These are phyloP conservation scores for Acmispon strigosus DNA, from an alignment of 306 rosid species.

Conservation along the genomic window DNA sequence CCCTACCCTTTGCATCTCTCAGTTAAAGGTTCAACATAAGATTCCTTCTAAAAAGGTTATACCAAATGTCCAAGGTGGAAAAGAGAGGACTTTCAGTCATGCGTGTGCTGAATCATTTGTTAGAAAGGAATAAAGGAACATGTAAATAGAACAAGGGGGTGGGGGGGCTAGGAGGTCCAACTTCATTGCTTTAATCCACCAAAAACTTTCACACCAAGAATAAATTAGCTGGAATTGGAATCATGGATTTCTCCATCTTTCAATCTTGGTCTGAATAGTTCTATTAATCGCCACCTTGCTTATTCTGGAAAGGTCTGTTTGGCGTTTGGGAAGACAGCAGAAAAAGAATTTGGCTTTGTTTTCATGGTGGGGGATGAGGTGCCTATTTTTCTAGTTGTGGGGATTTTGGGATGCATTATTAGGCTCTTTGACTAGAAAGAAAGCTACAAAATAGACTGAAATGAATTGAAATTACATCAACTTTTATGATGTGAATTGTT, in stretches of 20 bases:
- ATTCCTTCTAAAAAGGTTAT: slow-evolving; percentile 25
- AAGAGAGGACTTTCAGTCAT: background rate
- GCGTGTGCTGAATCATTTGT: slow-evolving; percentile 13
- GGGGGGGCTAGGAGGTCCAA: slow-evolving; percentile 24
- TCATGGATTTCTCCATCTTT: slow-evolving; percentile 38
- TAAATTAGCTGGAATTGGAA: slow-evolving; percentile 43
- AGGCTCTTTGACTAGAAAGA: background rate
- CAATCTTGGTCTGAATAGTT: slow-evolving; percentile 39
- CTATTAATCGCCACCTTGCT: slow-evolving; percentile 38
- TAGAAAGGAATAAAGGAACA: slow-evolving; percentile 26
- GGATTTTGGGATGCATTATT: slow-evolving; percentile 39
- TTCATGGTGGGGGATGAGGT: slow-evolving; percentile 1
- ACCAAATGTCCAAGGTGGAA: slow-evolving; percentile 14
- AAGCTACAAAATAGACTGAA: no score
- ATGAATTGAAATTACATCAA: no score
- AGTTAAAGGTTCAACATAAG: slow-evolving; percentile 11
- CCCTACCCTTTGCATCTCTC: background rate
- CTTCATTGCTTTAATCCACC: slow-evolving; percentile 28
- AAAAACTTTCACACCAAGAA: slow-evolving; percentile 21
- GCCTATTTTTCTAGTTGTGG: slow-evolving; percentile 30
- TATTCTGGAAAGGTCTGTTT: slow-evolving; percentile 24
- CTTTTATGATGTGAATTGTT: no score
- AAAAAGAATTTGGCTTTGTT: slow-evolving; percentile 35
- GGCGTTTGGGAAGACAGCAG: slow-evolving; percentile 38
- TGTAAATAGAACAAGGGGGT: background rate